A percentile compares a stretch with the other conserved stretches of the same genome.
Conservation (phyloP, 2,329 filamentous ascomycete species). For the Phyllosticta capitalensis region DNA sequence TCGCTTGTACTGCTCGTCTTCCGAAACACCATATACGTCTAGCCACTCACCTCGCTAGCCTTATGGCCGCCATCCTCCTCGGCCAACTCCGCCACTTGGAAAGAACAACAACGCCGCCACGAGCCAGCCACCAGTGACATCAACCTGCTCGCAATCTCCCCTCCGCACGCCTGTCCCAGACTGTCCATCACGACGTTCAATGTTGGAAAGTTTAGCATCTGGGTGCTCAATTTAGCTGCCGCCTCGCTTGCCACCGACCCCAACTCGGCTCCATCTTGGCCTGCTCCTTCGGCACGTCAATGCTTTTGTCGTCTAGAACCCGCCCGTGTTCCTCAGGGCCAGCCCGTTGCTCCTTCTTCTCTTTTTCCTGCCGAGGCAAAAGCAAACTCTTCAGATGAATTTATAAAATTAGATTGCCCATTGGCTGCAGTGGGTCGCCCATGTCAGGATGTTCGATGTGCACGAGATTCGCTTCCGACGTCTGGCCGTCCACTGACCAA, state of each 20-base stretch:
- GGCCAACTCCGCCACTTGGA: not conserved
- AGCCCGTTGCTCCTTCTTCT: not conserved
- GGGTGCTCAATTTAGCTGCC: not conserved
- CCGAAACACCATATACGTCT: not conserved
- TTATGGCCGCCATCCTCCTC: not conserved
- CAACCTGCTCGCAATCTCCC: not conserved
- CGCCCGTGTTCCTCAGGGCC: not conserved
- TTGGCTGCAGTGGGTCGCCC: not conserved
- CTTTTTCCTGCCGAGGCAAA: not conserved
- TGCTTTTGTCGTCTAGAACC: not conserved
- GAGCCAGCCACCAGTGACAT: not conserved
- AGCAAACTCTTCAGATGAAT: not conserved
- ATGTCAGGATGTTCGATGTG: not conserved
- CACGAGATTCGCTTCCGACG: not conserved
- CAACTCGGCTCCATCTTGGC: not conserved
- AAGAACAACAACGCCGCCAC: no score
- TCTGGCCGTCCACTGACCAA: not conserved
- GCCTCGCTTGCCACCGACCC: not conserved
- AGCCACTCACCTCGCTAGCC: not conserved
- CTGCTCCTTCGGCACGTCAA: not conserved
- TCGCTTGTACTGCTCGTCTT: not conserved
- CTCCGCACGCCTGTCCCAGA: not conserved
- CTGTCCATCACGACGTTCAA: not conserved
- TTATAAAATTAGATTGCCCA: not conserved
- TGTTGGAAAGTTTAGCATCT: not conserved